A percentile compares a stretch with the other conserved stretches of the same genome.
These are phyloP conservation scores for Paulinella micropora DNA, from an alignment of 78 protist genomes.

Conservation along the genomic window DNA sequence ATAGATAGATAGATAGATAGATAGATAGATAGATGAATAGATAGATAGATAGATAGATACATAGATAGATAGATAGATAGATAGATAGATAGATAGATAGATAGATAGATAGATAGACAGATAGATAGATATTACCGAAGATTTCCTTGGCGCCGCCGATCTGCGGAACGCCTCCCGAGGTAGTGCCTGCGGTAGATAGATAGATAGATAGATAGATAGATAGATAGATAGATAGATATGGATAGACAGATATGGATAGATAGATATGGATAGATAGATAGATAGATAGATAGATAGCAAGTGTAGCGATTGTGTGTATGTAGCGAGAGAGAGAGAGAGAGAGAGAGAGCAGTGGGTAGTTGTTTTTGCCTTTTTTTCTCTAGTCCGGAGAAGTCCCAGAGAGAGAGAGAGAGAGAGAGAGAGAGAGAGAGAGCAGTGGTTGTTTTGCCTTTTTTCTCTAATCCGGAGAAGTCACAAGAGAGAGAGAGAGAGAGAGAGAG, in stretches of 20 bases:
- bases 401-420: background rate
- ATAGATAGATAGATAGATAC: too few species aligned
- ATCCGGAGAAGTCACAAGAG: background rate
- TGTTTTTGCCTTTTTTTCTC: background rate
- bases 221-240: background rate
- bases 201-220: background rate
- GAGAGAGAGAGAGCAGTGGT: background rate
- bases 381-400: background rate
- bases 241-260: background rate
- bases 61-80: too few species aligned
- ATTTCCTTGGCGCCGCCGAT: too few species aligned
- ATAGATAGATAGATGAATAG: too few species aligned
- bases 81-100: background rate
- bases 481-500: background rate
- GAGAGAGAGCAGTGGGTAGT: background rate
- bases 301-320: too few species aligned
- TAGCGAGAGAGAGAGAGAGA: background rate
- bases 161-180: too few species aligned
- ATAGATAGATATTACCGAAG: too few species aligned
- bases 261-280: background rate
- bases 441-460: too few species aligned
- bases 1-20: too few species aligned
- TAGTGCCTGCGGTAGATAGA: too few species aligned
- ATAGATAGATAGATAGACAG: background rate
- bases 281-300: background rate